phyloP scores from a whole-genome alignment of 805 yeast species.

The Wickerhamiella sergipiensis region DNA sequence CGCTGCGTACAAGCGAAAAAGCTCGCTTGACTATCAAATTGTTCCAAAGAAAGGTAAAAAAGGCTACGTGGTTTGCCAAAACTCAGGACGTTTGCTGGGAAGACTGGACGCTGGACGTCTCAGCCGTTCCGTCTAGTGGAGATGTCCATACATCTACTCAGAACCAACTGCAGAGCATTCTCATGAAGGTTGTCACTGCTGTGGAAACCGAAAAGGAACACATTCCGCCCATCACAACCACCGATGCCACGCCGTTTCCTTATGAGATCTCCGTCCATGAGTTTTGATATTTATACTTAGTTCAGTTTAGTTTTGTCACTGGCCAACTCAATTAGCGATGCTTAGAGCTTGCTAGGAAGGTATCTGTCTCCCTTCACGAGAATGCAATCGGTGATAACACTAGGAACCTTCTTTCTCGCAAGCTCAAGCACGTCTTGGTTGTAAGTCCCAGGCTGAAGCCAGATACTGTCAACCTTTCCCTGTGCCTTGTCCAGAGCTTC shows the following conservation, averaged over 20 bases:
- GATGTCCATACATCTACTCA: slow-evolving; percentile 12
- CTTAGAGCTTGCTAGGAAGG: slow-evolving; percentile 15
- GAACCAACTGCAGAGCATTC: slow-evolving; percentile 28
- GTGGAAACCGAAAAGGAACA: slow-evolving; percentile 47
- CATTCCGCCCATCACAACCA: slow-evolving; percentile 60
- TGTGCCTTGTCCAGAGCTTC: slow-evolving; percentile 25
- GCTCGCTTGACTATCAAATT: slow-evolving; percentile 10
- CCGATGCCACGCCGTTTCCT: slow-evolving; percentile 55
- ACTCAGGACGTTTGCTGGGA: slow-evolving; percentile 50
- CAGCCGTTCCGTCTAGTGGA: slow-evolving; percentile 28
- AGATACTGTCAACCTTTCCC: slow-evolving; percentile 37
- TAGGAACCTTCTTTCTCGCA: slow-evolving; percentile 22
- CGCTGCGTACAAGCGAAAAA: slow-evolving; percentile 8
- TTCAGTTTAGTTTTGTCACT: no score
- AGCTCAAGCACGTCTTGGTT: slow-evolving; percentile 32
- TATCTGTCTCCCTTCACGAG: slow-evolving; percentile 47
- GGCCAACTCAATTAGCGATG: no score
- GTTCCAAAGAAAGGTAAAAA: slow-evolving; percentile 26
- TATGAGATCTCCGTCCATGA: slow-evolving; percentile 28
- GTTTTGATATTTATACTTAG: not conserved
- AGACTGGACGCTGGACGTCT: slow-evolving; percentile 46
- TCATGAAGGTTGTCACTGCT: slow-evolving; percentile 36
- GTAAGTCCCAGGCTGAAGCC: slow-evolving; percentile 81
- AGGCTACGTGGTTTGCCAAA: slow-evolving; percentile 44
- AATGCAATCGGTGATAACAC: slow-evolving; percentile 49